These are phyloP conservation scores for Curvularia hawaiiensis DNA, from an alignment of 2,329 filamentous ascomycete species.

Conservation along the genomic window DNA sequence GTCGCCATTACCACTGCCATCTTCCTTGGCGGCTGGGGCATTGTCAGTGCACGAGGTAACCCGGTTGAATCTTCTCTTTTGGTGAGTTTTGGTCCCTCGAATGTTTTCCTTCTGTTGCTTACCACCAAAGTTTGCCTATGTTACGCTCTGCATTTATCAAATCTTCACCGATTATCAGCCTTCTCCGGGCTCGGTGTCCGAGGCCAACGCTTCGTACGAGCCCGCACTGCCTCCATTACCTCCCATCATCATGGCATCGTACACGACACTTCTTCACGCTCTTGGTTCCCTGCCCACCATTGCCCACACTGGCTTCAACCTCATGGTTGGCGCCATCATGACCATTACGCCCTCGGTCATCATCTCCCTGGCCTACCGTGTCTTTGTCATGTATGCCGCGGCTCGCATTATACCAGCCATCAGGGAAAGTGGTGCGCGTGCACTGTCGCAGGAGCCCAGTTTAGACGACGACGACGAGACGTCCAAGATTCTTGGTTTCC, in stretches of 20 bases:
- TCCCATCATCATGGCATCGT: constrained; percentile 97
- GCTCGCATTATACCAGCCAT: constrained; percentile 96
- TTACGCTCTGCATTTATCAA: constrained; percentile 98
- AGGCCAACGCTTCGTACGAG: constrained; percentile 62
- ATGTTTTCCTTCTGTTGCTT: constrained; percentile 4
- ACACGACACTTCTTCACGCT: constrained; percentile 86
- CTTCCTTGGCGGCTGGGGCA: constrained; percentile 92
- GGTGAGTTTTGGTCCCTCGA: constrained; percentile 34
- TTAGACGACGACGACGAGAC: constrained; percentile 86
- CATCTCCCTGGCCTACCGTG: constrained; percentile 90
- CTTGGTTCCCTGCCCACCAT: constrained; percentile 82
- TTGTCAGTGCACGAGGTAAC: constrained; percentile 90
- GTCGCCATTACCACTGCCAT: constrained; percentile 90
- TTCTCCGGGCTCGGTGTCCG: constrained; percentile 63
- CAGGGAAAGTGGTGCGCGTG: constrained; percentile 81
- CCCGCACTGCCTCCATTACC: constrained; percentile 96
- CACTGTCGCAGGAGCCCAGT: constrained; percentile 81
- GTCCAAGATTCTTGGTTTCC: constrained; percentile 76
- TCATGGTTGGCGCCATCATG: constrained; percentile 89
- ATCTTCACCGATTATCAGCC: constrained; percentile 99
- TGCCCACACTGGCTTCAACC: constrained; percentile 80
- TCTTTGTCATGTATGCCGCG: constrained; percentile 93
- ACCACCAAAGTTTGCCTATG: constrained; percentile 75
- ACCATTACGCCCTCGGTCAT: constrained; percentile 96
- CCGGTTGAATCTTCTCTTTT: constrained; percentile 93